These are phyloP conservation scores for Physcomitrium patens DNA, from an alignment of 225 moss, liverwort and hornwort genomes.

Conservation along the genomic window DNA sequence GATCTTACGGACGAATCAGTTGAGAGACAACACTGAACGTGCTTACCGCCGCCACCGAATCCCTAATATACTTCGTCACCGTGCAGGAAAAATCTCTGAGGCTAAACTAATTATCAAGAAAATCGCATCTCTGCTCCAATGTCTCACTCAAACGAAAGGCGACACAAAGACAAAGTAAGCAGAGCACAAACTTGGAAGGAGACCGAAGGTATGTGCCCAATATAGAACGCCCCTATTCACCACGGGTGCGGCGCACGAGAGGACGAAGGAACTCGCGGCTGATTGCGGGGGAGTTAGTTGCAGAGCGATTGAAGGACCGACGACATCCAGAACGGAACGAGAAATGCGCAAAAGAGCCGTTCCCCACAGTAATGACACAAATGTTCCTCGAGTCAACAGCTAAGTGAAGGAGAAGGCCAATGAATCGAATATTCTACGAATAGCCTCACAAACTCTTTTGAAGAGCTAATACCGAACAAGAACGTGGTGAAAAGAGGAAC, in stretches of 20 bases:
- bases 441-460: not conserved
- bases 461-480: constrained; percentile 9
- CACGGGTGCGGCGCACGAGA: not conserved
- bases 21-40: constrained; percentile 2
- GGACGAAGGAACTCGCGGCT: not conserved
- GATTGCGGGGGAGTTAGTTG: not conserved
- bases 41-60: constrained; percentile 36
- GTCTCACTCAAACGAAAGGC: not conserved
- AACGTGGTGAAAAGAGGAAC: constrained; percentile 5
- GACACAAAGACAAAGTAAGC: not conserved
- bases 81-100: not conserved
- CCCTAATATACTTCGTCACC: constrained; percentile 31
- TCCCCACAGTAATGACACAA: constrained; percentile 11
- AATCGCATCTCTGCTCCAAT: not conserved
- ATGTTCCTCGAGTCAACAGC: not conserved
- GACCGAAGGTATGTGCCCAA: not conserved
- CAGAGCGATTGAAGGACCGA: constrained; percentile 13
- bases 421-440: constrained; percentile 28
- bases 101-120: not conserved
- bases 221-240: constrained; percentile 11
- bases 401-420: constrained; percentile 4
- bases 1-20: constrained; percentile 11
- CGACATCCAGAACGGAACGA: constrained; percentile 30
- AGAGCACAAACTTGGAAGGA: not conserved
- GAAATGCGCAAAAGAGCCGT: constrained; percentile 32